phyloP scores from a whole-genome alignment of 192 early-diverging fungal genomes.

The Backusella morwellensis region DNA sequence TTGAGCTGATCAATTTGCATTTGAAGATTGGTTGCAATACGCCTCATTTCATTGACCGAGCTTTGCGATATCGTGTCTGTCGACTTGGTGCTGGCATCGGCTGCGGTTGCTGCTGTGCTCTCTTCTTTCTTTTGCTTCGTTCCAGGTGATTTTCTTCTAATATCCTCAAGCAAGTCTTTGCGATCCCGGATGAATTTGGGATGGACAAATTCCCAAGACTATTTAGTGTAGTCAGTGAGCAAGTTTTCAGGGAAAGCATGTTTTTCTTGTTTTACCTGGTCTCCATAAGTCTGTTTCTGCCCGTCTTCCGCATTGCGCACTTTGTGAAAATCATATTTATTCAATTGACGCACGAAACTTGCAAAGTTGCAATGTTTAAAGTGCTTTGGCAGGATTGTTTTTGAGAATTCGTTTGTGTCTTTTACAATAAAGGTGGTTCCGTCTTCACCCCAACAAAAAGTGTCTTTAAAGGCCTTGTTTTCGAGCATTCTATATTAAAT shows the following conservation, averaged over 20 bases:
- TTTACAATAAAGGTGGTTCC: slow-evolving; percentile 71
- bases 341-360: slow-evolving; percentile 72
- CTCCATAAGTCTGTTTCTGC: slow-evolving; percentile 41
- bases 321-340: slow-evolving; percentile 82
- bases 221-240: not conserved
- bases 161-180: slow-evolving; percentile 52
- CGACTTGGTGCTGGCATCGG: not conserved
- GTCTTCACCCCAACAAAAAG: slow-evolving; percentile 59
- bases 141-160: slow-evolving; percentile 40
- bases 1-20: slow-evolving; percentile 12
- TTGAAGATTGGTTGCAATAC: slow-evolving; percentile 1
- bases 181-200: slow-evolving; percentile 62
- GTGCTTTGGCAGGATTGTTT: slow-evolving; percentile 59
- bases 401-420: slow-evolving; percentile 70
- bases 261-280: slow-evolving; percentile 41
- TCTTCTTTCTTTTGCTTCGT: slow-evolving; percentile 16
- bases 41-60: not conserved
- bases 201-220: slow-evolving; percentile 70
- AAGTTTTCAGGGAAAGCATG: not conserved
- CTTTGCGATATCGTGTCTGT: not conserved
- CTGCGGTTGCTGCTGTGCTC: not conserved
- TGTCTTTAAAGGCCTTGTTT: slow-evolving; percentile 52
- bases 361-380: slow-evolving; percentile 76
- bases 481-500: slow-evolving; percentile 60
- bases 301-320: slow-evolving; percentile 55